Evolutionary conservation across 805 yeast species (phyloP).

Genomic region (Candida maris): DNA sequence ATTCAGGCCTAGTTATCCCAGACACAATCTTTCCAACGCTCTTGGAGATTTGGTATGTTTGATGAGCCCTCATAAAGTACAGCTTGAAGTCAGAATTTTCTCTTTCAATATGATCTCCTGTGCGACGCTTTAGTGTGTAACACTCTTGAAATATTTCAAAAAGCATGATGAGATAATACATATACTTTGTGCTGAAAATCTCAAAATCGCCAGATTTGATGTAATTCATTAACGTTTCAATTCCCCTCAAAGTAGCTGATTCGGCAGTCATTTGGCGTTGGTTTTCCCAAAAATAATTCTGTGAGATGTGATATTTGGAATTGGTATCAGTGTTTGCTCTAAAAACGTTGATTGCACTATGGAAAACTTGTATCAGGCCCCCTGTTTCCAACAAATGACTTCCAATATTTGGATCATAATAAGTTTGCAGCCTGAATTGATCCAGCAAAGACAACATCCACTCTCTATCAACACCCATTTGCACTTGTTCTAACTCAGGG

Average conservation of each 20-base stretch:
- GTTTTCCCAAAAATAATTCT: constrained; percentile 12
- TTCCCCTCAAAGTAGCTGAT: constrained; percentile 14
- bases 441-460: constrained; percentile 36
- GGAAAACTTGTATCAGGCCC: constrained; percentile 41
- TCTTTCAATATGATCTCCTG: constrained; percentile 65
- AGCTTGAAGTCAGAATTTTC: constrained; percentile 50
- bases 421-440: constrained; percentile 30
- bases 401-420: constrained; percentile 32
- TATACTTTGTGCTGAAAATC: constrained; percentile 18
- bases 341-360: constrained; percentile 23
- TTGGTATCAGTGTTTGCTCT: constrained; percentile 3
- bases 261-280: constrained; percentile 12
- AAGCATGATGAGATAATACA: constrained; percentile 42
- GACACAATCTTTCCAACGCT: constrained; percentile 25
- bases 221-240: constrained; percentile 23
- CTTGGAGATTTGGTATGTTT: constrained; percentile 22
- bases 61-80: constrained; percentile 39
- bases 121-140: constrained; percentile 52
- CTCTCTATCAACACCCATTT: constrained; percentile 46
- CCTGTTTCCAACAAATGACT: constrained; percentile 39
- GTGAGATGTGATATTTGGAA: constrained; percentile 11
- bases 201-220: constrained; percentile 23
- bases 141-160: constrained; percentile 56
- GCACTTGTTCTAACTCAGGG: constrained; percentile 45
- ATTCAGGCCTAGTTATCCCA: constrained; percentile 13